phyloP scores from a whole-genome alignment of 108 stramenopile species.

The Epithemia pelagica region DNA sequence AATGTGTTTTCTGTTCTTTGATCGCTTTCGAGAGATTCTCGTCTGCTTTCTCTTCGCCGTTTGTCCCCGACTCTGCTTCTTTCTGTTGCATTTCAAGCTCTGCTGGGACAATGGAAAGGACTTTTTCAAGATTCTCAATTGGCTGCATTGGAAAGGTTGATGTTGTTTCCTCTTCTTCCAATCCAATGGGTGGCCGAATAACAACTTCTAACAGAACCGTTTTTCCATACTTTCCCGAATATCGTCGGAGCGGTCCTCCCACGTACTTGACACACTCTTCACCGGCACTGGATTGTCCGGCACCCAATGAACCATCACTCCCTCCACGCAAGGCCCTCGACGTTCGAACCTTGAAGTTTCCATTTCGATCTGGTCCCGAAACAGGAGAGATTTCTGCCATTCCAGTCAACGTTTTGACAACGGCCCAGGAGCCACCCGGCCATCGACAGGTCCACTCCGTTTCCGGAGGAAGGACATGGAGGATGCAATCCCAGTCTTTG shows the following conservation, averaged over 20 bases:
- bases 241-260: constrained; percentile 64
- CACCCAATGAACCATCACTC: constrained; percentile 52
- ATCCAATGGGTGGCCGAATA: constrained; percentile 59
- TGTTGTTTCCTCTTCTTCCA: constrained; percentile 5
- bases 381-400: constrained; percentile 53
- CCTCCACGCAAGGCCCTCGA: constrained; percentile 56
- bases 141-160: not conserved
- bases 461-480: constrained; percentile 56
- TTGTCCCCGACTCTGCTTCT: not conserved
- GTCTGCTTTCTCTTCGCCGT: constrained; percentile 10
- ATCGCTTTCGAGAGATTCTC: not conserved
- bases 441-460: constrained; percentile 46
- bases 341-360: constrained; percentile 42
- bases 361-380: constrained; percentile 57
- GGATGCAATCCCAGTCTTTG: constrained; percentile 65
- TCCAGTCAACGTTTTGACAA: constrained; percentile 58
- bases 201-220: constrained; percentile 64
- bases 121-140: not conserved
- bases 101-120: not conserved
- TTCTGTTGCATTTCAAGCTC: not conserved
- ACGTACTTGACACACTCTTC: constrained; percentile 65
- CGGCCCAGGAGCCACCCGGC: constrained; percentile 70
- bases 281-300: constrained; percentile 28
- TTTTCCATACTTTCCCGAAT: constrained; percentile 47
- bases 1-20: not conserved